Evolutionary conservation across 73 alveolate genomes (phyloP).

Genomic region (Loxodes magnus): DNA sequence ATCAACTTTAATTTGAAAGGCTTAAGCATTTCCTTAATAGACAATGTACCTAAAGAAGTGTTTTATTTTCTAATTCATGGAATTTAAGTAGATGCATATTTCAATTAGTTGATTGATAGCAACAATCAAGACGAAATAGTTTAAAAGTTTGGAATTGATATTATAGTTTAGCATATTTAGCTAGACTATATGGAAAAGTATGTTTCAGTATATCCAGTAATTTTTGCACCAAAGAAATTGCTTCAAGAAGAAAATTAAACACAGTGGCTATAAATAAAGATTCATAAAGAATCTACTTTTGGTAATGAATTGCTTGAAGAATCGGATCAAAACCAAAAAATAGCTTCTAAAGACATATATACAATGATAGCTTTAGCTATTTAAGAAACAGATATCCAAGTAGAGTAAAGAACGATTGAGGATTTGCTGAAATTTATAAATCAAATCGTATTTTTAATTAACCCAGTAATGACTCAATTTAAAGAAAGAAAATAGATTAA

Average conservation of each 20-base stretch:
- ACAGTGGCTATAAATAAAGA: neutral
- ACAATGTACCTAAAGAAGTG: constrained; percentile 42
- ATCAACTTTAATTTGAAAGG: constrained; percentile 35
- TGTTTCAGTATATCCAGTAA: neutral
- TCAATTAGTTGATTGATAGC: neutral
- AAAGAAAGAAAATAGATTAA: neutral
- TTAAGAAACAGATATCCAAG: neutral
- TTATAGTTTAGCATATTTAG: constrained; percentile 2
- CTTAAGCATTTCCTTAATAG: constrained; percentile 43
- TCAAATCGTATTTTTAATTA: neutral
- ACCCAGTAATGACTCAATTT: neutral
- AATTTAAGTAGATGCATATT: neutral
- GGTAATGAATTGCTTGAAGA: neutral
- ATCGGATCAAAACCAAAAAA: neutral
- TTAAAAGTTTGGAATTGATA: neutral
- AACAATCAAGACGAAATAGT: neutral
- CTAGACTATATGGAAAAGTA: constrained; percentile 2
- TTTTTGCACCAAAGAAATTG: neutral
- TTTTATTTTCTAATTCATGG: constrained; percentile 31
- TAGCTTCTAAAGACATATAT: neutral
- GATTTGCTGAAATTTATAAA: neutral
- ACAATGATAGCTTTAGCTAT: neutral
- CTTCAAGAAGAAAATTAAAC: neutral
- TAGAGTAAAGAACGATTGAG: neutral
- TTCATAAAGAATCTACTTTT: neutral